phyloP scores from a whole-genome alignment of 805 yeast species.

The Saccharomycopsis fodiens region DNA sequence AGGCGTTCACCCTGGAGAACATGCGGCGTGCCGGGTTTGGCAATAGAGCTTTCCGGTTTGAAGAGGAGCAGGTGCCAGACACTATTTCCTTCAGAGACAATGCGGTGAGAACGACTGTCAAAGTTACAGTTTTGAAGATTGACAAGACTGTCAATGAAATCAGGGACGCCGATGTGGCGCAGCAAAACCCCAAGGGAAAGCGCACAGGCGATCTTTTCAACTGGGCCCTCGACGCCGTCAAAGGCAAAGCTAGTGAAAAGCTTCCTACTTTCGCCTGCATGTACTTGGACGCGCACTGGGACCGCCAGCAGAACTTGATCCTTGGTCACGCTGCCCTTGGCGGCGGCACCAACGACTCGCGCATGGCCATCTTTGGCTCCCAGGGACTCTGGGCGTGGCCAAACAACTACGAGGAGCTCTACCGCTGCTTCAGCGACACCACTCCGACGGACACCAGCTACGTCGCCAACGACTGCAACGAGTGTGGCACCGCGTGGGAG shows the following conservation, averaged over 20 bases:
- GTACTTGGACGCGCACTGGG: constrained; percentile 82
- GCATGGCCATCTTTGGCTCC: constrained; percentile 87
- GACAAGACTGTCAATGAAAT: constrained; percentile 63
- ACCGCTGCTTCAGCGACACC: constrained; percentile 63
- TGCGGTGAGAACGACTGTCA: constrained; percentile 49
- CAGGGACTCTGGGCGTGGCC: constrained; percentile 95
- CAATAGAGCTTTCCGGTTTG: constrained; percentile 66
- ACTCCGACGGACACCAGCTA: constrained; percentile 52
- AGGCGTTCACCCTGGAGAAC: constrained; percentile 85
- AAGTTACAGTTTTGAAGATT: constrained; percentile 68
- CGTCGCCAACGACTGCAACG: constrained; percentile 86
- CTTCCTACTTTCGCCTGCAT: constrained; percentile 79
- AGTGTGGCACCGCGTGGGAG: constrained; percentile 88
- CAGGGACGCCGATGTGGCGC: constrained; percentile 74
- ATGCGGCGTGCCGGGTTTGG: constrained; percentile 77
- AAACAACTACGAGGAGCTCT: constrained; percentile 61
- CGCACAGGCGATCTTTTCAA: constrained; percentile 71
- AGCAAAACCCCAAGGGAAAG: constrained; percentile 69
- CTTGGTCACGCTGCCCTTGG: constrained; percentile 92
- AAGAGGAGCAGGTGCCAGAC: constrained; percentile 47
- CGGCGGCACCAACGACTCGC: constrained; percentile 66
- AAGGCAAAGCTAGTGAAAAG: constrained; percentile 25
- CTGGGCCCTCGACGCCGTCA: constrained; percentile 71
- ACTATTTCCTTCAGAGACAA: constrained; percentile 44
- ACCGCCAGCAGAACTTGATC: constrained; percentile 47